Percentiles rank a stretch among this genome's conserved stretches.
These are phyloP conservation scores for Kwoniella europaea DNA, from an alignment of 768 basidiomycete species.

Conservation along the genomic window DNA sequence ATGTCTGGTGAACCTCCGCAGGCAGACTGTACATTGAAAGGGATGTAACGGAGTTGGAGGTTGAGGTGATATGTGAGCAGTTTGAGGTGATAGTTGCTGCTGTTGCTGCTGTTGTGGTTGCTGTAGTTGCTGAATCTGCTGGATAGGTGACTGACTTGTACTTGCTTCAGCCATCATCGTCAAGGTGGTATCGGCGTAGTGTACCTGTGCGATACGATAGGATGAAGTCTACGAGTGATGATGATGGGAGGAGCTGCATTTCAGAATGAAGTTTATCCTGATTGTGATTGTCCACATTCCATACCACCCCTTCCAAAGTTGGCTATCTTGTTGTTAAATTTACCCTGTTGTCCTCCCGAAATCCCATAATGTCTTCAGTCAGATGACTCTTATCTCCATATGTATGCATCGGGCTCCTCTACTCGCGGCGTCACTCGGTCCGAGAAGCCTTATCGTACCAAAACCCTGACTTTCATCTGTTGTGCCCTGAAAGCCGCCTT, in stretches of 20 bases:
- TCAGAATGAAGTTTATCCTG: neutral
- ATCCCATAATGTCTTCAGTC: neutral
- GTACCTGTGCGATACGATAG: neutral
- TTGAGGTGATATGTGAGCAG: neutral
- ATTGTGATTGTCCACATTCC: neutral
- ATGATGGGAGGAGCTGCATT: neutral
- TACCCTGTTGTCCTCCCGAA: neutral
- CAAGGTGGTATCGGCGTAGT: neutral
- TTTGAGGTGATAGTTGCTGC: neutral
- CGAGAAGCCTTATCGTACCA: neutral
- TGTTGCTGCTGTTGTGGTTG: neutral
- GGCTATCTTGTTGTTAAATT: neutral
- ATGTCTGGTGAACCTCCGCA: slow-evolving; percentile 42
- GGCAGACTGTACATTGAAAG: slow-evolving; percentile 40
- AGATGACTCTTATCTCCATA: neutral
- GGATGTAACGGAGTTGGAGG: slow-evolving; percentile 26
- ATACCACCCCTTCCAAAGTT: neutral
- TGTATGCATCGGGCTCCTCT: neutral
- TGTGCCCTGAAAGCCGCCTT: neutral
- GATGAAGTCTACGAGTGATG: neutral
- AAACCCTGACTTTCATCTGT: neutral
- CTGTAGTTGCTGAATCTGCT: neutral
- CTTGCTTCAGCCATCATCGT: neutral
- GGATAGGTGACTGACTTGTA: neutral
- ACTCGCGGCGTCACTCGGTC: neutral